Conservation (phyloP, 129 eudicot genomes). For the Lactuca saligna region DNA sequence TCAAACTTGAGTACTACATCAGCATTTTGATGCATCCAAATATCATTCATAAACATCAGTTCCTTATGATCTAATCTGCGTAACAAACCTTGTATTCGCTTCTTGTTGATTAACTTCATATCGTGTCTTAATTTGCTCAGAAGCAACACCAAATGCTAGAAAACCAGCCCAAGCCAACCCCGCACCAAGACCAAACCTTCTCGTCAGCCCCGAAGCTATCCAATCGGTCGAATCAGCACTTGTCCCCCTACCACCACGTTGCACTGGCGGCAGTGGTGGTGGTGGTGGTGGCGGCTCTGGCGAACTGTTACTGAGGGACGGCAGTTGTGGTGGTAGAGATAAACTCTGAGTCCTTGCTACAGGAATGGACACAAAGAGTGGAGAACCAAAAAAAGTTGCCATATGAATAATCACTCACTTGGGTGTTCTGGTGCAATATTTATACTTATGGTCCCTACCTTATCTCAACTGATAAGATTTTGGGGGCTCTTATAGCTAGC, state of each 20-base stretch:
- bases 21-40: constrained; percentile 1
- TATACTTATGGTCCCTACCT: constrained; percentile 53
- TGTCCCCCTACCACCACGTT: constrained; percentile 30
- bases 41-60: not conserved
- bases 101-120: constrained; percentile 72
- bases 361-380: constrained; percentile 57
- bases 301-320: constrained; percentile 36
- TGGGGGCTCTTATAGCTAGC: constrained; percentile 6
- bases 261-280: constrained; percentile 34
- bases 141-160: constrained; percentile 75
- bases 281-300: constrained; percentile 36
- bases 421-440: constrained; percentile 20
- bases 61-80: no score
- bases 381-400: constrained; percentile 74
- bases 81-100: constrained; percentile 68
- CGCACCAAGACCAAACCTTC: constrained; percentile 92
- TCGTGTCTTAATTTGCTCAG: constrained; percentile 87
- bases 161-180: constrained; percentile 97
- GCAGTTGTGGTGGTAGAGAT: constrained; percentile 23
- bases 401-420: constrained; percentile 20
- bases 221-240: constrained; percentile 82
- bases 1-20: not conserved
- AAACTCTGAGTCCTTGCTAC: constrained; percentile 42
- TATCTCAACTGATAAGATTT: constrained; percentile 44
- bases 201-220: constrained; percentile 79